A percentile compares a stretch with the other conserved stretches of the same genome.
phyloP scores from a whole-genome alignment of 352 stramenopile species.

The Aphanomyces astaci region DNA sequence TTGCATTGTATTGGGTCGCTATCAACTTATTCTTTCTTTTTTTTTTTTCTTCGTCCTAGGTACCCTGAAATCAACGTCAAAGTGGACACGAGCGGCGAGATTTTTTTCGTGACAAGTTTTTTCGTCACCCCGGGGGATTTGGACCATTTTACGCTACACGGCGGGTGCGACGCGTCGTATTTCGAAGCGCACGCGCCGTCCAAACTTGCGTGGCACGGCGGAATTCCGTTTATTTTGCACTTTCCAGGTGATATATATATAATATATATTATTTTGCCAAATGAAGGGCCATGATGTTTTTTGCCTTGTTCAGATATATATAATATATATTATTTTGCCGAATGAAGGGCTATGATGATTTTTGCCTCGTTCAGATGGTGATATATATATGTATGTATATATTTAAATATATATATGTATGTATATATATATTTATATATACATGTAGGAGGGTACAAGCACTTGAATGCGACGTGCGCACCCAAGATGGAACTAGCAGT shows the following conservation, averaged over 20 bases:
- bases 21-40: too few species aligned
- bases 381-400: too few species aligned
- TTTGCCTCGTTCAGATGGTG: too few species aligned
- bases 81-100: conserved; percentile 13
- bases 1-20: too few species aligned
- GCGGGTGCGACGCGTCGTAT: background rate
- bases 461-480: background rate
- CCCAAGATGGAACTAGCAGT: background rate
- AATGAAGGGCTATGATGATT: too few species aligned
- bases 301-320: too few species aligned
- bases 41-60: too few species aligned
- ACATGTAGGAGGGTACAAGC: background rate
- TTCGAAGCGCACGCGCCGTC: background rate
- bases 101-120: conserved; percentile 16
- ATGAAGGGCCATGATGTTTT: too few species aligned
- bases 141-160: background rate
- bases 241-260: conserved; percentile 1
- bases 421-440: too few species aligned
- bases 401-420: too few species aligned
- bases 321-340: too few species aligned
- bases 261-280: background rate
- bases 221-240: conserved; percentile 10
- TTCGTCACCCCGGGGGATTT: conserved; percentile 3
- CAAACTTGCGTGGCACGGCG: background rate
- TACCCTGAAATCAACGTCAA: conserved; percentile 19